Base-by-base conservation (phyloP, 2,329 filamentous ascomycete species). In the Neonectria magnoliae region DNA sequence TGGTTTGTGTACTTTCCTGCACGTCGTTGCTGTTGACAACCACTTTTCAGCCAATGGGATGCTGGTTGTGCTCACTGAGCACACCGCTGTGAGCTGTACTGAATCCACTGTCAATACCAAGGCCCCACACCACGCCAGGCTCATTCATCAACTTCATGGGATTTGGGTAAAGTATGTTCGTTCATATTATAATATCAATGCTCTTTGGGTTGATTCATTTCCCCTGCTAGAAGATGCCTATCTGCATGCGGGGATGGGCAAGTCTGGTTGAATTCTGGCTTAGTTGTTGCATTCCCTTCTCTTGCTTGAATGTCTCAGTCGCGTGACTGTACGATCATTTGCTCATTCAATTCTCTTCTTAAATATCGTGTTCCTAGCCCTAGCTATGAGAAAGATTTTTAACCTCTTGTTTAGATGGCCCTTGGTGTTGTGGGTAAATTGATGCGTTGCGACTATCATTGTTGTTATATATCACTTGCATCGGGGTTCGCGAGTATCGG, bases 1-100 rank as follows among this genome's bases (percentile, higher is more conserved):
- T 73, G 69, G 70, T 78, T 78, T 79, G 77, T 79, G 76, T 79
- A 79, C 75, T 76, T 78, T 75, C 62, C 22, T 25, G 59, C 29
- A 56, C 54, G 57, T 55, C 67, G 77, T 79, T 79, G 77, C 76
- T 64, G 71, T 27, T 77, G 73, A 70, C 75, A 77, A 77, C 75
- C 60, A 42, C 4, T 7, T 16, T 22, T 6, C 42, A 31, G 47
- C 51, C 57, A 60, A 56, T 60, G 22, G 29, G 16, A 27, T 11
- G 1, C 9, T 20, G 25, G 20, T 22, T n/a, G 25, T 6, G 14
- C n/a, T 16, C 44, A 11, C 14, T 27, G 51, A 33, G 18, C 44
- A 48, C 48, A 29, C 38, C 57, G 53, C 52, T 53, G 48, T 38
- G 36, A 38, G 36, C 36, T 38, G 36, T n/a, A 16, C 36, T 38